Evolutionary conservation across 352 stramenopile genomes (phyloP).

Genomic region (Globisporangium abappressorium): DNA sequence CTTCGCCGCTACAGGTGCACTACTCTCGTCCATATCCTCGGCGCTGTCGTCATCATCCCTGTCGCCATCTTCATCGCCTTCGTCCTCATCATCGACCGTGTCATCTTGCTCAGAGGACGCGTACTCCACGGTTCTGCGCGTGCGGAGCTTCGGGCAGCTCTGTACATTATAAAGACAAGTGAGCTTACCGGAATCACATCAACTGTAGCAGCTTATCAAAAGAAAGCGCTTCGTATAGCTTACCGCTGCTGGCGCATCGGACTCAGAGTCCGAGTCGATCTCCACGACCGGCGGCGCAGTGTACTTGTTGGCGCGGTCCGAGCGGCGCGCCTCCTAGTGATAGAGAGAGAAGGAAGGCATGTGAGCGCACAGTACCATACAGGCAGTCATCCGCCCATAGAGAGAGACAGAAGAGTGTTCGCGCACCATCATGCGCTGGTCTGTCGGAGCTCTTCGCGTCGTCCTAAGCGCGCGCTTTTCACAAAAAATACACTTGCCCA

Average conservation of each 20-base stretch:
- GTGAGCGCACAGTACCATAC: background rate
- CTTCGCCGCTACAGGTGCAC: slow-evolving; percentile 22
- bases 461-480: slow-evolving; percentile 8
- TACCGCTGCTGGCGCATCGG: background rate
- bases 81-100: slow-evolving; percentile 40
- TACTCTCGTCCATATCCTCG: slow-evolving; percentile 25
- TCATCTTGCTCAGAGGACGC: slow-evolving; percentile 25
- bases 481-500: slow-evolving; percentile 6
- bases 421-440: slow-evolving; percentile 4
- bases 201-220: background rate
- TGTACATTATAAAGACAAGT: background rate
- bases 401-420: background rate
- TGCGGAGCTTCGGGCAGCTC: slow-evolving; percentile 31
- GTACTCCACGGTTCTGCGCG: slow-evolving; percentile 12
- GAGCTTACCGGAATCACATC: background rate
- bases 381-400: background rate
- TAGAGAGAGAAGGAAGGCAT: background rate
- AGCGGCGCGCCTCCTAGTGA: slow-evolving; percentile 4
- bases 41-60: slow-evolving; percentile 30
- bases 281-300: slow-evolving; percentile 14
- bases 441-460: slow-evolving; percentile 1
- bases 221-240: background rate
- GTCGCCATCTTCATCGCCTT: slow-evolving; percentile 25
- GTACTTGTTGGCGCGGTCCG: slow-evolving; percentile 6
- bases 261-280: slow-evolving; percentile 23